Evolutionary conservation across 345 rosid genomes (phyloP).

Genomic region (Syzygium grande): DNA sequence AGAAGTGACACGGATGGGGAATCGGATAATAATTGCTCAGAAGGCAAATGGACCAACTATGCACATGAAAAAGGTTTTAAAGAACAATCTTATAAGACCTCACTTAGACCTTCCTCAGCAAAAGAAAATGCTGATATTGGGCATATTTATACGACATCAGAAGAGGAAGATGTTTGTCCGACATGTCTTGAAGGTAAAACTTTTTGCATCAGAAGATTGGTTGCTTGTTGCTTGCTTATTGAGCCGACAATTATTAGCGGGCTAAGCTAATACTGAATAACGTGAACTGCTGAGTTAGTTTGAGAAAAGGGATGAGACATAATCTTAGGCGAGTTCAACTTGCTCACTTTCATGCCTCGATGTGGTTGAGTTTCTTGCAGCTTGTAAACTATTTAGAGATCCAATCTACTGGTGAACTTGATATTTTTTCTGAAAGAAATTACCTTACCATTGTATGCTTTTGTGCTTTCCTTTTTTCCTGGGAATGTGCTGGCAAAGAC

Average conservation of each 20-base stretch:
- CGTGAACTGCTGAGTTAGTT: neutral
- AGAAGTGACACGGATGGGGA: slow-evolving; percentile 49
- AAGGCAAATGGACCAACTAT: slow-evolving; percentile 60
- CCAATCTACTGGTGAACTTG: neutral
- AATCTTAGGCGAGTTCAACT: neutral
- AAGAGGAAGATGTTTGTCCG: slow-evolving; percentile 95
- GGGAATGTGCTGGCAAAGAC: neutral
- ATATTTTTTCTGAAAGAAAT: neutral
- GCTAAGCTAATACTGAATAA: neutral
- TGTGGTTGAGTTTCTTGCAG: neutral
- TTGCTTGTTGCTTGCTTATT: neutral
- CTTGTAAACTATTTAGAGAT: neutral
- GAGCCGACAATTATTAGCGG: neutral
- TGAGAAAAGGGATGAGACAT: neutral
- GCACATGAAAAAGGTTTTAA: slow-evolving; percentile 45
- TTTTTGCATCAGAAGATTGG: neutral
- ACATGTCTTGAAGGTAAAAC: slow-evolving; percentile 93
- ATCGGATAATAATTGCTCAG: slow-evolving; percentile 45
- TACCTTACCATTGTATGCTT: neutral
- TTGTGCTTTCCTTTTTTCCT: neutral
- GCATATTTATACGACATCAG: slow-evolving; percentile 40
- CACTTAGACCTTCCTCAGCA: slow-evolving; percentile 36
- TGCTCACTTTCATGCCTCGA: neutral
- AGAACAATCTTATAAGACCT: slow-evolving; percentile 44
- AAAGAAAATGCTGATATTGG: slow-evolving; percentile 35